Percentiles rank a stretch among this genome's conserved stretches.
phyloP scores from a whole-genome alignment of 352 stramenopile species.

The Globisporangium sylvaticum region DNA sequence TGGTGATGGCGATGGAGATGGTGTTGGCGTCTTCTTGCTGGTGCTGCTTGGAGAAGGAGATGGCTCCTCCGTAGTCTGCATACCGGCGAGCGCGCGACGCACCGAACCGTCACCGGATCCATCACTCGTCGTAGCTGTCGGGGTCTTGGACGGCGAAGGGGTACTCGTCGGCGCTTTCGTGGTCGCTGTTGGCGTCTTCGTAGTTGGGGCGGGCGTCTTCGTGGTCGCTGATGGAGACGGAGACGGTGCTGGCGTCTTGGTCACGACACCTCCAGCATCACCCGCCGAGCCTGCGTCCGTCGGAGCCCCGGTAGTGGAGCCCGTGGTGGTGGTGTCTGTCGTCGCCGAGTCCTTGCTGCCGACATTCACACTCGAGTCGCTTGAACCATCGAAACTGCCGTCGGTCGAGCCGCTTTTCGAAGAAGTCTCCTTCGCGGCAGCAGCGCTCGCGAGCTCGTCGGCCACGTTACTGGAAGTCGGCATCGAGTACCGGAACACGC shows the following conservation, averaged over 20 bases:
- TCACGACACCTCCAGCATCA: conserved; percentile 11
- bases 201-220: conserved; percentile 20
- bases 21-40: conserved; percentile 22
- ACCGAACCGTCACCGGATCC: conserved; percentile 3
- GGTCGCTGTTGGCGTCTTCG: conserved; percentile 20
- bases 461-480: conserved; percentile 44
- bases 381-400: conserved; percentile 16
- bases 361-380: conserved; percentile 15
- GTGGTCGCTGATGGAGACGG: conserved; percentile 22
- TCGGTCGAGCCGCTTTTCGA: conserved; percentile 17
- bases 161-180: conserved; percentile 25
- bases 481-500: conserved; percentile 53
- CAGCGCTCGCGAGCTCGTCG: conserved; percentile 24
- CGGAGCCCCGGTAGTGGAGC: neutral
- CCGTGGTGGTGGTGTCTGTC: conserved; percentile 11
- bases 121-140: neutral
- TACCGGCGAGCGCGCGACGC: conserved; percentile 10
- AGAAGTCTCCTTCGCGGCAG: conserved; percentile 5
- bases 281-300: conserved; percentile 9
- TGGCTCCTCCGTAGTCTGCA: conserved; percentile 1
- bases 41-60: conserved; percentile 12
- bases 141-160: conserved; percentile 6
- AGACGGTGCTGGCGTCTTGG: conserved; percentile 23
- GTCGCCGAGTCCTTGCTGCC: conserved; percentile 15
- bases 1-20: neutral